Percentiles rank a stretch among this genome's conserved stretches.
Evolutionary conservation across 805 yeast species (phyloP).

Genomic region (Wickerhamomyces hampshirensis): DNA sequence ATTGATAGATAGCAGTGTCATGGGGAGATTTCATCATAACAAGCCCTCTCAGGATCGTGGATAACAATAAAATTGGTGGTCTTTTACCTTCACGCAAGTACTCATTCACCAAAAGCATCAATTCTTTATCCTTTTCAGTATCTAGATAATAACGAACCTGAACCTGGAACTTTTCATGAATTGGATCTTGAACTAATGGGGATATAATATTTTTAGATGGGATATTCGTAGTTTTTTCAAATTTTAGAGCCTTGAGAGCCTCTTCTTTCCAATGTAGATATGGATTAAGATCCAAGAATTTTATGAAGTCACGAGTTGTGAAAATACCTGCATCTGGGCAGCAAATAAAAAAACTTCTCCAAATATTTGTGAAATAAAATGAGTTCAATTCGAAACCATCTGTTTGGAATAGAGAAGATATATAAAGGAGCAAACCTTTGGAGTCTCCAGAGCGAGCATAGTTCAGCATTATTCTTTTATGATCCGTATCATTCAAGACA

Average conservation of each 20-base stretch:
- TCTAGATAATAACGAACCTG: neutral
- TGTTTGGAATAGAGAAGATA: neutral
- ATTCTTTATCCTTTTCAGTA: slow-evolving; percentile 3
- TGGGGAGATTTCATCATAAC: slow-evolving; percentile 10
- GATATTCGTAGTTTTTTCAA: neutral
- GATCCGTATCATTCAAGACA: neutral
- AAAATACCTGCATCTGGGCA: slow-evolving; percentile 1
- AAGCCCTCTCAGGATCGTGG: slow-evolving; percentile 7
- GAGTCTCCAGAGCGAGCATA: slow-evolving; percentile 1
- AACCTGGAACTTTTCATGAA: neutral
- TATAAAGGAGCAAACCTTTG: neutral
- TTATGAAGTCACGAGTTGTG: slow-evolving; percentile 4
- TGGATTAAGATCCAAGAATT: neutral
- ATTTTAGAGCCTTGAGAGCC: neutral
- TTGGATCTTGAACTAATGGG: too few relatives aligned
- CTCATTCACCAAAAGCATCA: slow-evolving; percentile 10
- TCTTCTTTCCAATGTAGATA: neutral
- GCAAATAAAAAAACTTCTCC: slow-evolving; percentile 4
- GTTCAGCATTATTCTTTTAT: slow-evolving; percentile 4
- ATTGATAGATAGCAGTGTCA: slow-evolving; percentile 8
- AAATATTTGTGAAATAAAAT: slow-evolving; percentile 4
- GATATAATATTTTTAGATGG: too few relatives aligned
- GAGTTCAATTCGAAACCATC: neutral
- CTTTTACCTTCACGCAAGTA: slow-evolving; percentile 16
- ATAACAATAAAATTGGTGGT: slow-evolving; percentile 13